Percentiles rank a stretch among this genome's conserved stretches.
These are phyloP conservation scores for Lachancea dasiensis DNA, from an alignment of 805 yeast genomes.

Conservation along the genomic window DNA sequence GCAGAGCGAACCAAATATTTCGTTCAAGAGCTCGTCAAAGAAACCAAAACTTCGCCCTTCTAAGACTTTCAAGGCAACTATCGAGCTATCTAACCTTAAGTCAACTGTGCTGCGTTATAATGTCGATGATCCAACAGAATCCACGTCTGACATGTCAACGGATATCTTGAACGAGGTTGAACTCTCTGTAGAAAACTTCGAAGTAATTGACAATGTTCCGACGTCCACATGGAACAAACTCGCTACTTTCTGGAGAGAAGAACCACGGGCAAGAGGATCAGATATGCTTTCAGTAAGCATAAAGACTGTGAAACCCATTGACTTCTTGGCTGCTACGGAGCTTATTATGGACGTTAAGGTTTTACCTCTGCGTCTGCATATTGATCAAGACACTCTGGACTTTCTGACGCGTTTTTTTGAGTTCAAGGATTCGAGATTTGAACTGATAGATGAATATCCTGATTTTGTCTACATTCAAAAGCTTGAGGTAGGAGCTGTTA, in stretches of 20 bases:
- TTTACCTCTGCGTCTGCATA: conserved; percentile 72
- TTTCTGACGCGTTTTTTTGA: conserved; percentile 74
- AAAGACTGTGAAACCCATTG: conserved; percentile 58
- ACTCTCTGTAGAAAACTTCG: conserved; percentile 48
- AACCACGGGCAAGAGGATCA: conserved; percentile 57
- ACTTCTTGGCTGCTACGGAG: conserved; percentile 63
- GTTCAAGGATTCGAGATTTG: conserved; percentile 67
- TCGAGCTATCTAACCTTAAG: conserved; percentile 51
- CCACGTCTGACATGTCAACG: conserved; percentile 30
- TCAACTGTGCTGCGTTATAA: conserved; percentile 41
- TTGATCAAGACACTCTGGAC: conserved; percentile 91
- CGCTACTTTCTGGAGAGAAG: conserved; percentile 58
- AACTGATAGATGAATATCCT: conserved; percentile 50
- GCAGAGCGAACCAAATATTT: conserved; percentile 32
- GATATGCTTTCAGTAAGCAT: conserved; percentile 53
- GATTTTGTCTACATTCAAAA: conserved; percentile 66
- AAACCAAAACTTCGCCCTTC: conserved; percentile 63
- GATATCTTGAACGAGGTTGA: conserved; percentile 46
- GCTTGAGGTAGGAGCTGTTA: conserved; percentile 53
- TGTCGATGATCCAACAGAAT: conserved; percentile 40
- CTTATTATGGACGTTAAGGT: conserved; percentile 45
- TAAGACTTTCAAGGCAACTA: conserved; percentile 47
- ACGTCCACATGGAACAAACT: conserved; percentile 90
- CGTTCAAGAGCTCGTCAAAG: conserved; percentile 27
- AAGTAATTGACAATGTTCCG: conserved; percentile 69